Conservation (phyloP, 163 green algal species). For the Chloromonas sp. region DNA sequence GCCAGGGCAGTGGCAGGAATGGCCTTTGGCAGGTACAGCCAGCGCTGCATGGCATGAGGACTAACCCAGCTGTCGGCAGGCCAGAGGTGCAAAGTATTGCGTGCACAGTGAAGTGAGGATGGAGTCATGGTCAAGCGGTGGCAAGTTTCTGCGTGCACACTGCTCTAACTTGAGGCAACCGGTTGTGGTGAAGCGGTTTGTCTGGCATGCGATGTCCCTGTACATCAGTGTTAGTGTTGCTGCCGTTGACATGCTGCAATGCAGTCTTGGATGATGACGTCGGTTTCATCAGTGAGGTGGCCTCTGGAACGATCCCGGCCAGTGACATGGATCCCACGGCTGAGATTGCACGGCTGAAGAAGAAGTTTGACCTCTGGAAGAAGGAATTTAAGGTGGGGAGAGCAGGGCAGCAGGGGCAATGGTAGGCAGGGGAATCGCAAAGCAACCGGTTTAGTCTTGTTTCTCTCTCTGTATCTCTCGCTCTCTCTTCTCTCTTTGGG, state of each 20-base stretch:
- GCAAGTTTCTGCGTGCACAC: background rate
- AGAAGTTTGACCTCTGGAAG: conserved; percentile 56
- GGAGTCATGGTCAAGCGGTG: background rate
- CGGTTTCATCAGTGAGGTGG: conserved; percentile 48
- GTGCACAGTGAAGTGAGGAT: background rate
- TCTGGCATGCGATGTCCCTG: background rate
- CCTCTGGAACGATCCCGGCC: conserved; percentile 18
- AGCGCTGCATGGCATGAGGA: background rate
- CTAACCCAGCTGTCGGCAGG: background rate
- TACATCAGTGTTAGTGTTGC: background rate
- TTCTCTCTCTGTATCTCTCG: background rate
- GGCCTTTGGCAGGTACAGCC: background rate
- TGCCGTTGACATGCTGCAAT: background rate
- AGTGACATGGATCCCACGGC: conserved; percentile 41
- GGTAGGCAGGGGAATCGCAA: background rate
- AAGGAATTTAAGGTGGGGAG: conserved; percentile 48
- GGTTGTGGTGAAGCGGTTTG: background rate
- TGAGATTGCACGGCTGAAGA: conserved; percentile 49
- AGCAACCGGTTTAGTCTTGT: background rate
- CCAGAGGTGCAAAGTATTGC: too few relatives aligned
- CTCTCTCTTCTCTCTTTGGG: background rate
- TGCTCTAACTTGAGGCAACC: background rate
- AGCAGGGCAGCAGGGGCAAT: background rate
- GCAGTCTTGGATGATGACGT: conserved; percentile 51
- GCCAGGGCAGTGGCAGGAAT: too few relatives aligned